A percentile compares a stretch with the other conserved stretches of the same genome.
Evolutionary conservation across 2,329 filamentous ascomycete species (phyloP).

Genomic region (Colletotrichum sp.): DNA sequence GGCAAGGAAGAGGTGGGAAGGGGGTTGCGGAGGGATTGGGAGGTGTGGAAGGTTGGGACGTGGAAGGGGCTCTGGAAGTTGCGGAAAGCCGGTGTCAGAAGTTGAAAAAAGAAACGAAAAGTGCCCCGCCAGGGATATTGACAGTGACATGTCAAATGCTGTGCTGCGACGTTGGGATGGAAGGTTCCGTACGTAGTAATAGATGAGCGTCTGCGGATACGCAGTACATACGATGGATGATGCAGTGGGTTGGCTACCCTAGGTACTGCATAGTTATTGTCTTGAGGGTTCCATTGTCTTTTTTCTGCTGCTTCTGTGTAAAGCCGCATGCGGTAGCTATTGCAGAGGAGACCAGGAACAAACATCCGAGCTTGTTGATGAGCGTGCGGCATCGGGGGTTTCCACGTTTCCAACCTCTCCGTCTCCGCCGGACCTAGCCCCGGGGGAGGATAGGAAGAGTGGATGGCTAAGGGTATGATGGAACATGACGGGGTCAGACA

Average conservation of each 20-base stretch:
- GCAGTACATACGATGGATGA: not conserved
- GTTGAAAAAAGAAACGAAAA: not conserved
- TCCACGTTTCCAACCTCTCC: constrained; percentile 1
- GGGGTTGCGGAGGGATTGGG: not conserved
- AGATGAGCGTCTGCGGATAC: not conserved
- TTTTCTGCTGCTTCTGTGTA: not conserved
- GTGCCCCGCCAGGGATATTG: not conserved
- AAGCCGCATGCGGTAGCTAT: not conserved
- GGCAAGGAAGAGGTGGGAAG: not conserved
- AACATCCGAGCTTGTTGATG: not conserved
- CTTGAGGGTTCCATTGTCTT: not conserved
- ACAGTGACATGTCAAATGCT: constrained; percentile 9
- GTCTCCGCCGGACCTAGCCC: not conserved
- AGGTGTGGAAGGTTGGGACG: not conserved
- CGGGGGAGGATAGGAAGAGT: not conserved
- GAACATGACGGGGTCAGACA: not conserved
- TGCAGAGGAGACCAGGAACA: not conserved
- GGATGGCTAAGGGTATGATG: not conserved
- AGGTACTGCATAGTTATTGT: not conserved
- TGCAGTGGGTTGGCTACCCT: not conserved
- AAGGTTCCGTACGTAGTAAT: not conserved
- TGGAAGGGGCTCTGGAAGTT: not conserved
- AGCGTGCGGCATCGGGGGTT: constrained; percentile 6
- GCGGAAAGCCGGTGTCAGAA: constrained; percentile 11
- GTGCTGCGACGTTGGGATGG: not conserved